Conservation (phyloP, 1,284 basidiomycete genomes). For the Ganoderma multipileum region DNA sequence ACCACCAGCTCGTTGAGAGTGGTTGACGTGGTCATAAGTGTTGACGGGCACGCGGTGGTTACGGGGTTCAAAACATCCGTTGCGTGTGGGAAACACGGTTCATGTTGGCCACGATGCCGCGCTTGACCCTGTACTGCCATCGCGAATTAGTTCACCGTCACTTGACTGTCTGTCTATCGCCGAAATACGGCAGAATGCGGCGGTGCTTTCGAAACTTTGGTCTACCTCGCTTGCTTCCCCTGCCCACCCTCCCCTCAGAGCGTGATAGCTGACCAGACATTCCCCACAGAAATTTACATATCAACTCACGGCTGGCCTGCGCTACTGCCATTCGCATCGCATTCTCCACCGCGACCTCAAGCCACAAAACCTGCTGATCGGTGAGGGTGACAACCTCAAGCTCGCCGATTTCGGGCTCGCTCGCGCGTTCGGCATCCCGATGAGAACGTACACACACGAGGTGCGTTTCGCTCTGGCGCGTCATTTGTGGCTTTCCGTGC, state of each 20-base stretch:
- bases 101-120: not conserved
- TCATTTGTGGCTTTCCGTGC: not conserved
- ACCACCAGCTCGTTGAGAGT: not conserved
- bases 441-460: constrained; percentile 98
- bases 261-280: not conserved
- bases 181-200: not conserved
- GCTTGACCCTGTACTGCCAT: not conserved
- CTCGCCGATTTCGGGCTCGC: constrained; percentile 98
- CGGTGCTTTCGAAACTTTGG: not conserved
- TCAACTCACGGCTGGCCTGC: constrained; percentile 86
- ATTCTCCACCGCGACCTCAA: constrained; percentile 98
- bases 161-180: not conserved
- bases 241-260: too few species aligned
- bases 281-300: constrained; percentile 84
- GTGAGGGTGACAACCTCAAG: constrained; percentile 90
- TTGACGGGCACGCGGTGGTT: not conserved
- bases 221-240: too few species aligned
- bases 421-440: constrained; percentile 96
- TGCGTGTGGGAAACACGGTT: not conserved
- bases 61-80: not conserved
- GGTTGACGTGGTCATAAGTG: not conserved
- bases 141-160: not conserved
- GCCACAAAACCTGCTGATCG: constrained; percentile 97
- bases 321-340: constrained; percentile 95
- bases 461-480: constrained; percentile 52